These are phyloP conservation scores for Phlebopus sp. DNA, from an alignment of 1,284 basidiomycete genomes.

Conservation along the genomic window DNA sequence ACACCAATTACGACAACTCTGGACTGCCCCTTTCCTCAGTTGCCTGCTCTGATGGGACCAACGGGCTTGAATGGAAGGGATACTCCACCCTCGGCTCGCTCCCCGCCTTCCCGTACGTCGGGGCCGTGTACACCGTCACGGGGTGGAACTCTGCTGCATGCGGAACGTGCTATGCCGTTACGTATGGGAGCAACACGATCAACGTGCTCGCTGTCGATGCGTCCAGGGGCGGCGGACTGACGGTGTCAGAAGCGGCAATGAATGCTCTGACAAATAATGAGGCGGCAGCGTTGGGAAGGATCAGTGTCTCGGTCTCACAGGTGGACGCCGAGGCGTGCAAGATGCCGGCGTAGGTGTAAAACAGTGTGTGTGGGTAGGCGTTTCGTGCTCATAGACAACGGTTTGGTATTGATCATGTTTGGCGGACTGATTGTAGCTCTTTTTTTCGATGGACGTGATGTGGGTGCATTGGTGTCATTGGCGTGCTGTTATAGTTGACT, in stretches of 20 bases:
- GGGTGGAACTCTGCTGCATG: conserved; percentile 21
- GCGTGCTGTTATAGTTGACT: too few relatives aligned
- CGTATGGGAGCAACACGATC: conserved; percentile 37
- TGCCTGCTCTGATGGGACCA: conserved; percentile 47
- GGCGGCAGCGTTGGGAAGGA: conserved; percentile 5
- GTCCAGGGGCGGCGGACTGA: conserved; percentile 36
- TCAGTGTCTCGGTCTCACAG: conserved; percentile 10
- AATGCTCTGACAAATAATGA: conserved; percentile 15
- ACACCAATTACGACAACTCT: conserved; percentile 38
- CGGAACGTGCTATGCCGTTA: conserved; percentile 26
- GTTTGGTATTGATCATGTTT: too few relatives aligned
- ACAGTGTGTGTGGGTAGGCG: too few relatives aligned
- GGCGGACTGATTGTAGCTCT: too few relatives aligned
- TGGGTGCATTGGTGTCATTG: too few relatives aligned
- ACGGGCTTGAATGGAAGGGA: conserved; percentile 38
- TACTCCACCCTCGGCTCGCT: conserved; percentile 45
- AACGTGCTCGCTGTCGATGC: conserved; percentile 43
- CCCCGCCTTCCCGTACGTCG: conserved; percentile 50
- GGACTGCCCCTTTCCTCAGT: conserved; percentile 34
- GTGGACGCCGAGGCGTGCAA: conserved; percentile 11
- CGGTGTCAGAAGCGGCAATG: conserved; percentile 31
- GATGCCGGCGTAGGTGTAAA: too few relatives aligned
- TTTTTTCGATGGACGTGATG: too few relatives aligned
- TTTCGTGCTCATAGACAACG: too few relatives aligned
- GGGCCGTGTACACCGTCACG: conserved; percentile 39